phyloP scores from a whole-genome alignment of 352 stramenopile genomes.

The Phytophthora quininea region DNA sequence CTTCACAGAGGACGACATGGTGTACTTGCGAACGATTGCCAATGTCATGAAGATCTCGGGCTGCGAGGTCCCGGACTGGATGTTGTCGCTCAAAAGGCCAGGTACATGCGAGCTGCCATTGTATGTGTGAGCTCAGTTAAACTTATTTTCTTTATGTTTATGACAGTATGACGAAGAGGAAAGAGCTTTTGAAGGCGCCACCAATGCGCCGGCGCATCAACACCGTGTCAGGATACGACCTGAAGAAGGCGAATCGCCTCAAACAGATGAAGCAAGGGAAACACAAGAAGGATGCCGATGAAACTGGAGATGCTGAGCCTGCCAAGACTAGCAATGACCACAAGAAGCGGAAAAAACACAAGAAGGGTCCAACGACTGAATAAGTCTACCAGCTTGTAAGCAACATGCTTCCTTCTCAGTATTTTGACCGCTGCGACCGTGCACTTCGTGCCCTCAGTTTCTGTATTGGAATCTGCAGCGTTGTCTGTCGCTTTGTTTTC shows the following conservation, averaged over 20 bases:
- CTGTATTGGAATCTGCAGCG: too few species aligned
- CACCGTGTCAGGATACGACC: slow-evolving; percentile 86
- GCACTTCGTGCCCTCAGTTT: too few species aligned
- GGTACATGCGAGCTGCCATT: slow-evolving; percentile 38
- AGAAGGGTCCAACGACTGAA: slow-evolving; percentile 33
- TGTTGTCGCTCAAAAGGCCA: slow-evolving; percentile 96
- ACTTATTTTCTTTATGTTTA: slow-evolving; percentile 11
- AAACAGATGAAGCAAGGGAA: slow-evolving; percentile 58
- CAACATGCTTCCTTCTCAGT: too few species aligned
- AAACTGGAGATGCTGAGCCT: slow-evolving; percentile 17
- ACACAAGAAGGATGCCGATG: slow-evolving; percentile 17
- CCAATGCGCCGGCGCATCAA: slow-evolving; percentile 77
- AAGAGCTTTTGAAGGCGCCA: slow-evolving; percentile 84
- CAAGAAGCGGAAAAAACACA: slow-evolving; percentile 34
- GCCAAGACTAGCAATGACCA: slow-evolving; percentile 12
- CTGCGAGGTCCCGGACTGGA: slow-evolving; percentile 98
- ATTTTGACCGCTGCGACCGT: too few species aligned
- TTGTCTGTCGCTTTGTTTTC: slow-evolving; percentile 20
- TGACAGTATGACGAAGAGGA: slow-evolving; percentile 66
- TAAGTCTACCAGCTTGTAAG: slow-evolving; percentile 1
- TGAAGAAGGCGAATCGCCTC: slow-evolving; percentile 82
- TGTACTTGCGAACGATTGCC: slow-evolving; percentile 95
- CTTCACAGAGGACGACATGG: slow-evolving; percentile 97
- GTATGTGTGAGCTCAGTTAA: neutral
- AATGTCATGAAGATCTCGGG: slow-evolving; percentile 99